phyloP scores from a whole-genome alignment of 2,329 filamentous ascomycete genomes.

The Corynespora cassiicola region DNA sequence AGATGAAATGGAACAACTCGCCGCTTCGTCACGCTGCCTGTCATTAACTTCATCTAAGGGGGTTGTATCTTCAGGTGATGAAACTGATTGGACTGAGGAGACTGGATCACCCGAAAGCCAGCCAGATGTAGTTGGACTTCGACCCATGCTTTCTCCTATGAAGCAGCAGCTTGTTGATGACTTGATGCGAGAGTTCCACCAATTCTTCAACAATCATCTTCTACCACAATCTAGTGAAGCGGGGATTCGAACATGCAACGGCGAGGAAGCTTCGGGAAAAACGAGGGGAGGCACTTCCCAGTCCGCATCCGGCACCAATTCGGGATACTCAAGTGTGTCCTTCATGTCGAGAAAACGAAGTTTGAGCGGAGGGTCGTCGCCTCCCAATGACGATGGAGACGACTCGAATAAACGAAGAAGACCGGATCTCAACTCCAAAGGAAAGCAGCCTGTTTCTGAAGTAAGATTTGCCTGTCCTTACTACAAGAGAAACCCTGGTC shows the following conservation, averaged over 20 bases:
- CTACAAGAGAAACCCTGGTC: slow-evolving; percentile 23
- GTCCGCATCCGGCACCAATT: too few species aligned
- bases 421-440: slow-evolving; percentile 15
- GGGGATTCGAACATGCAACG: not conserved
- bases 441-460: slow-evolving; percentile 16
- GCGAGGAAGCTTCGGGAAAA: not conserved
- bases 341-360: slow-evolving; percentile 27
- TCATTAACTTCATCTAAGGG: slow-evolving; percentile 26
- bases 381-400: slow-evolving; percentile 24
- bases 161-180: slow-evolving; percentile 23
- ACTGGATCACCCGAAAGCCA: slow-evolving; percentile 22
- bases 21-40: slow-evolving; percentile 22
- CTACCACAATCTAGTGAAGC: not conserved
- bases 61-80: slow-evolving; percentile 25
- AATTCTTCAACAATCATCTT: slow-evolving; percentile 17
- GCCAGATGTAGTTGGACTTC: slow-evolving; percentile 18
- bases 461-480: slow-evolving; percentile 26
- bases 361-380: slow-evolving; percentile 25
- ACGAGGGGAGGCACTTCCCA: too few species aligned
- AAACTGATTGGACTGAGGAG: slow-evolving; percentile 32
- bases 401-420: slow-evolving; percentile 28
- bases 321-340: slow-evolving; percentile 20
- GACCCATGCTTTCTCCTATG: slow-evolving; percentile 23
- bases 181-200: slow-evolving; percentile 29
- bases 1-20: too few species aligned